Base-by-base conservation (phyloP, 1,284 basidiomycete genomes). In the Apiotrichum montevideense region DNA sequence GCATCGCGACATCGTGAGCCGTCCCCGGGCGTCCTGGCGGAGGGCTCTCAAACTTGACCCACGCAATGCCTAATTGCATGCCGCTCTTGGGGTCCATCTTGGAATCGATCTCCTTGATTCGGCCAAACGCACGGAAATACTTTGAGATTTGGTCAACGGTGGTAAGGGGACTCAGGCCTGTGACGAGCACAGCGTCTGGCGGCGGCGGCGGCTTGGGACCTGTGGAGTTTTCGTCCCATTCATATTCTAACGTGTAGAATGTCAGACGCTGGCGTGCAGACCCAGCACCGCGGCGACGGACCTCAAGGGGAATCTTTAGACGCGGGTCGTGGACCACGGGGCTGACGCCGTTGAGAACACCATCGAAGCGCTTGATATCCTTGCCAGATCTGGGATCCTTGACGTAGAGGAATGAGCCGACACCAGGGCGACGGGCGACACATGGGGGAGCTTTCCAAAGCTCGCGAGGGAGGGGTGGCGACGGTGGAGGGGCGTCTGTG, bases 11-110 rank as follows among this genome's bases (percentile, higher is more conserved):
- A 43, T 77, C 74, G 64, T 79, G 65, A 13, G 67, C 67, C 0
- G 67, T 67, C 3, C 66, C 65, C 10, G 54, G 47, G 14, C 54
- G 60, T 8, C 69, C 66, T 13, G 59, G 57, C 21, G 57, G 59
- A 35, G 68, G 74, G 9, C 61, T 65, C 42, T 71, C 73, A 71
- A 83, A 97, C 61, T 83, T 84, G 66, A 97, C 81, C 69, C 84
- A 85, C 52, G 89, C 85, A 43, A 97, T 84, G 6, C 93, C 93
- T 3, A 97, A 81, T 13, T 87, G 84, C 60, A 84, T 86, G 11
- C 92, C 92, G 21, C 85, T 91, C 52, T 82, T 81, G 48, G 83
- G 82, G 76, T 96, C 88, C 59, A 88, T 83, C 70, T 93, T 89
- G 40, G 87, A 83, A 62, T 93, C 87, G 56, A 89, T 85, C 10